Evolutionary conservation across 768 basidiomycete genomes (phyloP), one percentile per base, ranked within the genome.

Genomic region (Neoboletus magnificus): DNA sequence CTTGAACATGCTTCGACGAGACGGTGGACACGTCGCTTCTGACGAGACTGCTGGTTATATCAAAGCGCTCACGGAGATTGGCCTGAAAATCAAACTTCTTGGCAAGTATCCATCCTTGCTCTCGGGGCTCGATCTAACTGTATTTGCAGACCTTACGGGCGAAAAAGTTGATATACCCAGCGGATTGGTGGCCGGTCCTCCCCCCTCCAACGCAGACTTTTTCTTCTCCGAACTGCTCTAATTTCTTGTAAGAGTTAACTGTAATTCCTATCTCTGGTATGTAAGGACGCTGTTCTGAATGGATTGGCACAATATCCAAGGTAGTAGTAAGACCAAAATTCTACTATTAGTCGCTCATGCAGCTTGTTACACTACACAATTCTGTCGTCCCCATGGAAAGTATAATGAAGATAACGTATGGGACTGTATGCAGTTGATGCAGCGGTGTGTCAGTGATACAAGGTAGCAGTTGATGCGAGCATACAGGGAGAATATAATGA

Each of bases 101-200:
- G 90, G 91, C 90, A 57, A 45, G 85, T 73, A 32, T 32, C 16
- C 35, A 18, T 47, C 16, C 27, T 50, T 9, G 36, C 4, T 39
- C 33, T n/a, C 13, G 40, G 16, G 3, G 4, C 37, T 42, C 9
- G 57, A 18, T n/a, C 5, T 23, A n/a, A 20, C 22, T 35, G 33
- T 33, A 35, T 40, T n/a, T n/a, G 52, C 62, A 90, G 93, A 95
- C 74, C 77, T 97, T 37, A 87, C 89, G 1, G 93, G 93, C 7
- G 93, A 94, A 70, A 86, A 83, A 73, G 88, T 93, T 16, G 90
- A 93, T 66, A 91, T 96, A 64, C 93, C 93, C 4, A 87, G 86
- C 57, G 85, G 86, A 29, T 74, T 93, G 50, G 74, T 80, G 45
- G 79, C 88, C n/a, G 90, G 91, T 13, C 82, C 86, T 36, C 89